Evolutionary conservation across 164 flowering plant species (phyloP).

Genomic region (Platanus orientalis): DNA sequence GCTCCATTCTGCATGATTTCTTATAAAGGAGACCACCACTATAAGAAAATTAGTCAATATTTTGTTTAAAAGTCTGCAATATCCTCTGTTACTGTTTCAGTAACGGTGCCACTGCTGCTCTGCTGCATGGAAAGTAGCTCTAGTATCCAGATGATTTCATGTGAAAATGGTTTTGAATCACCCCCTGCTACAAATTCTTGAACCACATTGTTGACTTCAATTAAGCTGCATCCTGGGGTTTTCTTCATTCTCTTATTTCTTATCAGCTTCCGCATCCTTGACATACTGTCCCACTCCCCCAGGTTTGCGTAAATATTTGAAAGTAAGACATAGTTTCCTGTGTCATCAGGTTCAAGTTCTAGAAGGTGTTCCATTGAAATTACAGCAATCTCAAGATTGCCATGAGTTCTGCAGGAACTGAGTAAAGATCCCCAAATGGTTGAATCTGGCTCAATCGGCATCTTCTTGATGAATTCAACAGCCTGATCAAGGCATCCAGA

Average conservation of each 20-base stretch:
- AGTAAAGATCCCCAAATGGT: conserved; percentile 35
- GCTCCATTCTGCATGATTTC: not conserved
- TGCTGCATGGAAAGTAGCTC: conserved; percentile 16
- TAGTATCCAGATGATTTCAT: conserved; percentile 18
- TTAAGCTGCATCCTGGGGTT: conserved; percentile 31
- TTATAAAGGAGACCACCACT: not conserved
- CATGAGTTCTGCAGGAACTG: conserved; percentile 24
- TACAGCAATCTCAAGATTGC: conserved; percentile 19
- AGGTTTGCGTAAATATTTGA: conserved; percentile 24
- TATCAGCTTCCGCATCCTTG: conserved; percentile 25
- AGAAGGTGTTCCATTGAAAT: conserved; percentile 26
- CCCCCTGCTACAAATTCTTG: conserved; percentile 28
- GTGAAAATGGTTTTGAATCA: conserved; percentile 12
- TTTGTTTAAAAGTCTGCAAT: not conserved
- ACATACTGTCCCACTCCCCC: conserved; percentile 28
- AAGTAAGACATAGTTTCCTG: conserved; percentile 26
- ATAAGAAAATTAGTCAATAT: not conserved
- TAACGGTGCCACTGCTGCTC: not conserved
- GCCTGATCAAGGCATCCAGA: conserved; percentile 24
- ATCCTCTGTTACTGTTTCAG: conserved; percentile 2
- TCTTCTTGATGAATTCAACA: conserved; percentile 20
- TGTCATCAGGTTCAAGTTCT: conserved; percentile 29
- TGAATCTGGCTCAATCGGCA: conserved; percentile 27
- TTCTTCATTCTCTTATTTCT: conserved; percentile 25
- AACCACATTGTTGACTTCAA: conserved; percentile 29